Percentiles rank a stretch among this genome's conserved stretches.
phyloP scores from a whole-genome alignment of 768 basidiomycete genomes.

The Megacollybia marginata region DNA sequence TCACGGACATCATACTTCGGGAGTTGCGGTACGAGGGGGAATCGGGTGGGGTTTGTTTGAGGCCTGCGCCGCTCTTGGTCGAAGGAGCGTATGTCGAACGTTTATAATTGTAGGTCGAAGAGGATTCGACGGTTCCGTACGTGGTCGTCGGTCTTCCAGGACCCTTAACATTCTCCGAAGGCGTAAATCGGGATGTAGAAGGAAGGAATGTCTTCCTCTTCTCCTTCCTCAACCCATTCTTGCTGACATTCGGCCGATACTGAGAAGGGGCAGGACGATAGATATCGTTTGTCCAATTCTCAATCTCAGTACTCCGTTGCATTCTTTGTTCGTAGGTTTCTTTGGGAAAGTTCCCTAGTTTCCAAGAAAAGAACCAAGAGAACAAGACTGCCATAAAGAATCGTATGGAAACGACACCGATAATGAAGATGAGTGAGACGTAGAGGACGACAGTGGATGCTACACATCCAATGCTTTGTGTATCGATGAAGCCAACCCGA shows the following conservation, averaged over 20 bases:
- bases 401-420: slow-evolving; percentile 91
- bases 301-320: slow-evolving; percentile 84
- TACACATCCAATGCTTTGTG: slow-evolving; percentile 90
- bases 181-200: slow-evolving; percentile 67
- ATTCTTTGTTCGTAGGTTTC: slow-evolving; percentile 93
- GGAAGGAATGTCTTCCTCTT: slow-evolving; percentile 61
- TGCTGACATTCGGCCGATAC: slow-evolving; percentile 83
- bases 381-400: slow-evolving; percentile 97
- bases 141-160: slow-evolving; percentile 49
- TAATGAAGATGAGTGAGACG: slow-evolving; percentile 92
- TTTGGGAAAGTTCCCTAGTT: slow-evolving; percentile 84
- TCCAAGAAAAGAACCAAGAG: slow-evolving; percentile 97
- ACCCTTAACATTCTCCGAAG: slow-evolving; percentile 54
- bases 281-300: slow-evolving; percentile 95
- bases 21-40: slow-evolving; percentile 67
- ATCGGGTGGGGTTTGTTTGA: slow-evolving; percentile 65
- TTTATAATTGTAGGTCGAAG: slow-evolving; percentile 48
- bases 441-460: slow-evolving; percentile 93
- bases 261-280: slow-evolving; percentile 87
- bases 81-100: slow-evolving; percentile 41
- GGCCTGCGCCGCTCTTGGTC: slow-evolving; percentile 26
- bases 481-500: slow-evolving; percentile 91
- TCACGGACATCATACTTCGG: slow-evolving; percentile 75
- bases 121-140: slow-evolving; percentile 60
- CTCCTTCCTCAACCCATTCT: slow-evolving; percentile 49